These are phyloP conservation scores for Hypomontagnella submonticulosa DNA, from an alignment of 495 filamentous ascomycete species.

Conservation along the genomic window DNA sequence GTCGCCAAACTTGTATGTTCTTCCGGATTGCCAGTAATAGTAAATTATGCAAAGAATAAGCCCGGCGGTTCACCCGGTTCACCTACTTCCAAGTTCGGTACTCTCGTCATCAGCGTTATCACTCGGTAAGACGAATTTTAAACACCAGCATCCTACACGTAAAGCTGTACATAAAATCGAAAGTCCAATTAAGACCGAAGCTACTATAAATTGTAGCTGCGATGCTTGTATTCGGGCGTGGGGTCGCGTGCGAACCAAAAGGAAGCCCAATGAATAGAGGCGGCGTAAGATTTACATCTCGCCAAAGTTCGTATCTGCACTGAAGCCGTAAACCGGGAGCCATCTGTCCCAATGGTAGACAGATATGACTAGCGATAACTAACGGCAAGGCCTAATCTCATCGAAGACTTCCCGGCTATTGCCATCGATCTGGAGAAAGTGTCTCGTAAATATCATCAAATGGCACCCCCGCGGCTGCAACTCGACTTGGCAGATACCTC, in stretches of 20 bases:
- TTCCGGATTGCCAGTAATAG: slow-evolving; percentile 33
- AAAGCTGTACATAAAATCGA: background rate
- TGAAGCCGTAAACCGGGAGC: slow-evolving; percentile 6
- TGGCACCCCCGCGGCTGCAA: slow-evolving; percentile 21
- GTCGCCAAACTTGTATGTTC: slow-evolving; percentile 19
- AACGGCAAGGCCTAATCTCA: slow-evolving; percentile 13
- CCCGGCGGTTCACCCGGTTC: slow-evolving; percentile 18
- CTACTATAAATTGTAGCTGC: slow-evolving; percentile 9
- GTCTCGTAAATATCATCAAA: slow-evolving; percentile 27
- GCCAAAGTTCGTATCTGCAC: slow-evolving; percentile 33
- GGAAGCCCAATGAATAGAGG: slow-evolving; percentile 5
- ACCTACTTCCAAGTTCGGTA: slow-evolving; percentile 34
- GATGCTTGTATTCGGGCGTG: slow-evolving; percentile 1
- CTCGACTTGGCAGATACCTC: background rate
- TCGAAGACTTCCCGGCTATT: slow-evolving; percentile 16
- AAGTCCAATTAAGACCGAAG: background rate
- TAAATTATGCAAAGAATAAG: slow-evolving; percentile 27
- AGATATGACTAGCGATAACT: slow-evolving; percentile 17
- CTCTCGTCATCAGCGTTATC: slow-evolving; percentile 19
- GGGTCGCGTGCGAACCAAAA: background rate
- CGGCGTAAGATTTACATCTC: slow-evolving; percentile 4
- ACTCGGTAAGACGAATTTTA: slow-evolving; percentile 11
- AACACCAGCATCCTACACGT: slow-evolving; percentile 2
- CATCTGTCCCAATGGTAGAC: slow-evolving; percentile 4
- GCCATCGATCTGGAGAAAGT: slow-evolving; percentile 19